Evolutionary conservation across 2,329 filamentous ascomycete species (phyloP).

Genomic region (Hymenotorrendiella dingleyae): DNA sequence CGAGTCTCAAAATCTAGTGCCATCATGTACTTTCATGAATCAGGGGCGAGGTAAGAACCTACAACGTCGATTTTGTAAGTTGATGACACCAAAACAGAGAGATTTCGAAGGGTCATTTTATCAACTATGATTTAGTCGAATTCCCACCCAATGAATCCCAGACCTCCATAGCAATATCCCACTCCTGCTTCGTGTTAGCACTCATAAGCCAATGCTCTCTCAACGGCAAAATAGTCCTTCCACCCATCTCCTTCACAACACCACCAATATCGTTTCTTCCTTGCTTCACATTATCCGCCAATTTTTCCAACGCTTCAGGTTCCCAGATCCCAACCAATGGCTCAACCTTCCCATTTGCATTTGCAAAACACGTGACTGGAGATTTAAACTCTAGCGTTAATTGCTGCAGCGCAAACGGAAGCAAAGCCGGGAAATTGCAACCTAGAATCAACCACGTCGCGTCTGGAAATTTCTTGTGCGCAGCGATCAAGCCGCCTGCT

Average conservation of each 20-base stretch:
- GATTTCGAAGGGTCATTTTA: too few species aligned
- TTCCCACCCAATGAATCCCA: too few species aligned
- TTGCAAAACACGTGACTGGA: conserved; percentile 33
- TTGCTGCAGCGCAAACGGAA: conserved; percentile 22
- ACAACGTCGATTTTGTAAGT: too few species aligned
- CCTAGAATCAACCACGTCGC: not conserved
- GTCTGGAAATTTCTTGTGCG: not conserved
- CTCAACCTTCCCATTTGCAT: conserved; percentile 28
- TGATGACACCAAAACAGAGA: too few species aligned
- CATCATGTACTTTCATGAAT: too few species aligned
- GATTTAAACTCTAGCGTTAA: conserved; percentile 22
- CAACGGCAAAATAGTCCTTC: conserved; percentile 19
- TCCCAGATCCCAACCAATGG: conserved; percentile 35
- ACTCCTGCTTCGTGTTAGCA: conserved; percentile 35
- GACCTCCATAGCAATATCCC: too few species aligned
- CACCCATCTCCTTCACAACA: conserved; percentile 16
- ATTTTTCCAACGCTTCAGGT: conserved; percentile 23
- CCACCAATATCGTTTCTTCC: conserved; percentile 11
- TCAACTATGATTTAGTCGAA: too few species aligned
- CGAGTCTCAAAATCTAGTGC: too few species aligned
- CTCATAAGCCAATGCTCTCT: conserved; percentile 40
- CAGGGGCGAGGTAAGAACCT: too few species aligned
- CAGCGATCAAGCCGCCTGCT: not conserved
- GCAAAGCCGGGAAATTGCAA: conserved; percentile 33
- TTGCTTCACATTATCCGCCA: conserved; percentile 5